Evolutionary conservation across 768 basidiomycete species (phyloP), one percentile per base, ranked within the genome.

Genomic region (Leccinum boreale): DNA sequence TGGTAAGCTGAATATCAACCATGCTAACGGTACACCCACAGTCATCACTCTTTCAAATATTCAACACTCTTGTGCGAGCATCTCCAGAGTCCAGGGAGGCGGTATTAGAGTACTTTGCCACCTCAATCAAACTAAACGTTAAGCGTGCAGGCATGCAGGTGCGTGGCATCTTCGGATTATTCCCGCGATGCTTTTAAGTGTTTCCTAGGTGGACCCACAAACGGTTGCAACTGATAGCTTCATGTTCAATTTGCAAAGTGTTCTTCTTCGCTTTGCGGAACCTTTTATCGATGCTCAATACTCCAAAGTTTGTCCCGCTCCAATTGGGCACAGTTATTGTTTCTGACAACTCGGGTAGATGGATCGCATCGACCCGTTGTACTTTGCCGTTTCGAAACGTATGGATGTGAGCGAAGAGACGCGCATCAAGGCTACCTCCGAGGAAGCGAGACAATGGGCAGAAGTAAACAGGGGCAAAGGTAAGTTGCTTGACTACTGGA

Each of bases 201-300:
- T 8, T 7, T 47, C 42, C 35, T 56, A 92, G 85, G 91, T 97
- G 31, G 92, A 98, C 57, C 83, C 86, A 1, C 81, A 83, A 10
- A 92, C 91, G 0, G 94, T 98, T 11, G 85, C 94, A 1, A 86
- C 86, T 1, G 96, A 99, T 68, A 87, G 90, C 56, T 98, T 94
- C 71, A 90, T 99, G 88, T 80, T 91, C 58, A 98, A 98, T 64
- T 67, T 95, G 31, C 90, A 95, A 63, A 80, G 79, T n/a, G 75
- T 97, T 14, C 73, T 98, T 23, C 78, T 94, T 49, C 83, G 86
- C 14, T 89, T 99, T 65, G 88, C 93, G 28, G 92, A 95, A 63
- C 96, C 96, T 0, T 96, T 98, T 66, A 92, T 98, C 80, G 96
- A 98, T 70, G 86, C 90, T 1, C 84, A 81, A 54, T 98, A 88